Evolutionary conservation across 306 rosid species (phyloP), one percentile per base, ranked within the genome.

Genomic region (Sesbania bispinosa): DNA sequence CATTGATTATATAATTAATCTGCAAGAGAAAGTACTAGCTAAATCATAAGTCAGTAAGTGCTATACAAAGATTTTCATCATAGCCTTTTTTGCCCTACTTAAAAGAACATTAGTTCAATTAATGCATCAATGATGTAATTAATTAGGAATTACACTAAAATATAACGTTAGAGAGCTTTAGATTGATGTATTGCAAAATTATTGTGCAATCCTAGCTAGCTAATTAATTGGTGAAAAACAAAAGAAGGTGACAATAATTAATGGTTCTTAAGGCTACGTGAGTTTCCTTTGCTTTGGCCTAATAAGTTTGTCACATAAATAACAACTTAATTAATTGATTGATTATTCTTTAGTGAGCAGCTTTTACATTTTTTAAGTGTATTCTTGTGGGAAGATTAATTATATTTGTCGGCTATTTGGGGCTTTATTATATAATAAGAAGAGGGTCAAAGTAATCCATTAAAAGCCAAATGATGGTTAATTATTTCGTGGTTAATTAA

Each of bases 381-480:
- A 15, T 62, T 62, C 10, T 29, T 32, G 65, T 54, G 45, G 29
- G 55, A 63, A 65, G 72, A 64, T 61, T 69, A 72, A 47, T 80
- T 62, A 64, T 71, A 47, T 45, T 76, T 77, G 83, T 73, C 81
- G 77, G 73, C 60, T 35, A 30, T 29, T 27, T 42, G 52, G 55
- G 60, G 41, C 58, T 72, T 64, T 79, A 60, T 63, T 24, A 42
- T 73, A 47, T 53, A 71, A 77, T 71, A 63, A 77, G 21, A 19
- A 53, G 53, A 74, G 71, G 50, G 74, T 64, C 63, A 71, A 66
- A 61, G 74, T 67, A 60, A 79, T 80, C 71, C 32, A 73, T 78
- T 24, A 78, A 82, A 87, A 80, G 78, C 74, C 78, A 64, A 81
- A 87, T 69, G 83, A 80, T 89, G 82, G 47, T 72, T 83, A 48